These are phyloP conservation scores for Lactarius hatsudake DNA, from an alignment of 768 basidiomycete species.

Conservation along the genomic window DNA sequence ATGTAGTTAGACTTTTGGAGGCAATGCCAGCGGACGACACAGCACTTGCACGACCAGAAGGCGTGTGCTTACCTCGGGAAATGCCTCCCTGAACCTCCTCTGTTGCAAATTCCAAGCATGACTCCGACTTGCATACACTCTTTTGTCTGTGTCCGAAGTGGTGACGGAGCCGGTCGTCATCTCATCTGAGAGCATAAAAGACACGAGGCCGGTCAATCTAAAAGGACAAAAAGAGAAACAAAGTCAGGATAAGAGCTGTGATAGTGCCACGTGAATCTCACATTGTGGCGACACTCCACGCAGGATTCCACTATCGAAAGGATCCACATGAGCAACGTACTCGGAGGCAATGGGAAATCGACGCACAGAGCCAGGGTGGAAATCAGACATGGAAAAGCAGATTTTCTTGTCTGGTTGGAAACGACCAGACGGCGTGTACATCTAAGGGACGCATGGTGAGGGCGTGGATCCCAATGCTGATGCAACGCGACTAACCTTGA, in stretches of 20 bases:
- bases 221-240: constrained; percentile 20
- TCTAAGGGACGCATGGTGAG: constrained; percentile 43
- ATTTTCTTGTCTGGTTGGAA: constrained; percentile 94
- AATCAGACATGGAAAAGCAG: constrained; percentile 97
- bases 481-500: constrained; percentile 60
- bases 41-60: background rate
- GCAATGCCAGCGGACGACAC: constrained; percentile 7
- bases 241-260: constrained; percentile 15
- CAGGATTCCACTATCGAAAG: constrained; percentile 78
- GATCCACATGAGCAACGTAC: constrained; percentile 4
- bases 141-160: constrained; percentile 76
- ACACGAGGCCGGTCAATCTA: constrained; percentile 88
- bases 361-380: constrained; percentile 84
- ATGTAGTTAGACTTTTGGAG: background rate
- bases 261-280: constrained; percentile 39
- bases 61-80: constrained; percentile 70
- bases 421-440: constrained; percentile 88
- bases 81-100: constrained; percentile 80
- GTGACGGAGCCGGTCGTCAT: constrained; percentile 94
- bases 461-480: constrained; percentile 3
- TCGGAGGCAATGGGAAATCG: background rate
- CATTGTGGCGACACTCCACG: constrained; percentile 95
- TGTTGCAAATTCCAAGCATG: constrained; percentile 85
- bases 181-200: constrained; percentile 94
- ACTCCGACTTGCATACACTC: constrained; percentile 67